Evolutionary conservation across 495 filamentous ascomycete species (phyloP).

Genomic region (Baudoinia panamericana): DNA sequence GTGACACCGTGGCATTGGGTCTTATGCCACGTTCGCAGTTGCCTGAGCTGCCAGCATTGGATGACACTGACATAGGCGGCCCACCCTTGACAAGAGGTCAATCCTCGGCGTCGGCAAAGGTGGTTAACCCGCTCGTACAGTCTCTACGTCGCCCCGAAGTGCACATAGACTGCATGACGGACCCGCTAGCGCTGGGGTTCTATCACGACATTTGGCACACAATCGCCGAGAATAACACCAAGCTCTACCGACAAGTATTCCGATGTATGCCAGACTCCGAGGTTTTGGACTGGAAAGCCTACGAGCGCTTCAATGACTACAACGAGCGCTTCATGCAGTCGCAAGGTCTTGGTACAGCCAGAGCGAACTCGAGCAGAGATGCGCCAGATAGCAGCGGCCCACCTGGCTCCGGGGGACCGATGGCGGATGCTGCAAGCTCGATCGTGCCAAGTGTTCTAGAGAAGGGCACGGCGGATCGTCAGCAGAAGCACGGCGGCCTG

Average conservation of each 20-base stretch:
- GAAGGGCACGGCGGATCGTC: too few species aligned
- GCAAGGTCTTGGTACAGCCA: constrained; percentile 28
- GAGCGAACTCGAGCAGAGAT: constrained; percentile 13
- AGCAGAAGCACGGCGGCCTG: too few species aligned
- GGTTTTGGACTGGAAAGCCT: constrained; percentile 85
- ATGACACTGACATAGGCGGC: constrained; percentile 72
- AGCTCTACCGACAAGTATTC: constrained; percentile 84
- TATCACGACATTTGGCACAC: constrained; percentile 76
- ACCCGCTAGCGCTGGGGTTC: constrained; percentile 73
- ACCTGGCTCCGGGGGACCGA: constrained; percentile 20
- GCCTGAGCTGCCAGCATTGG: constrained; percentile 48
- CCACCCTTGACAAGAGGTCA: constrained; percentile 38
- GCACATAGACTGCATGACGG: constrained; percentile 58
- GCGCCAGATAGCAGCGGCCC: constrained; percentile 22
- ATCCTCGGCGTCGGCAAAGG: constrained; percentile 31
- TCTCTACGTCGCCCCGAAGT: constrained; percentile 55
- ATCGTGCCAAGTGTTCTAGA: too few species aligned
- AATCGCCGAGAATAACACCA: constrained; percentile 90
- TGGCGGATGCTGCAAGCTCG: neutral
- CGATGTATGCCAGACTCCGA: constrained; percentile 93
- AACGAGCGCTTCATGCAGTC: constrained; percentile 63
- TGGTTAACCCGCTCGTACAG: constrained; percentile 44
- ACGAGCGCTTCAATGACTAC: constrained; percentile 76
- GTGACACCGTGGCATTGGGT: constrained; percentile 43
- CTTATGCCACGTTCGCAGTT: constrained; percentile 50